Conservation (phyloP, 1,284 basidiomycete genomes). For the Marasmius sp. region DNA sequence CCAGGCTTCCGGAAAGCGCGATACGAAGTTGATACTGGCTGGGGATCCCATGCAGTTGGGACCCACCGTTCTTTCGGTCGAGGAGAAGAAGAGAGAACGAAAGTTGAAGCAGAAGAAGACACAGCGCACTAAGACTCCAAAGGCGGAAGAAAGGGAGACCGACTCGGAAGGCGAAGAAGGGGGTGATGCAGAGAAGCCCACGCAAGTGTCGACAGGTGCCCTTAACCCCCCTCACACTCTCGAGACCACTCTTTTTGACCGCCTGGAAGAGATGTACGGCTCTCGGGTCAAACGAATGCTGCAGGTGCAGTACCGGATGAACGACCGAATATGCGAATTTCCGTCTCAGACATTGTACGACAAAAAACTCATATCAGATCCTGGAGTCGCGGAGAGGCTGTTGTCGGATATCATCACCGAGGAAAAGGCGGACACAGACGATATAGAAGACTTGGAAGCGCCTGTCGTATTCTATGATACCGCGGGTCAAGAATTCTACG, state of each 20-base stretch:
- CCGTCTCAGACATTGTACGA: constrained; percentile 85
- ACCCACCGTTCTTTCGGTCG: constrained; percentile 82
- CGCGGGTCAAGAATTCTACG: constrained; percentile 89
- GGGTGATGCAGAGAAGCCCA: not conserved
- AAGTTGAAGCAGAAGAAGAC: constrained; percentile 14
- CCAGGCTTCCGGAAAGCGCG: constrained; percentile 84
- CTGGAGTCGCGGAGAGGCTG: constrained; percentile 70
- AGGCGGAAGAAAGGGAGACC: not conserved
- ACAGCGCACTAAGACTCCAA: not conserved
- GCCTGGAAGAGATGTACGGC: constrained; percentile 87
- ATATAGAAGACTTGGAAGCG: constrained; percentile 68
- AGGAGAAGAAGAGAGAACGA: constrained; percentile 34
- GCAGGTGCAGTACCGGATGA: constrained; percentile 89
- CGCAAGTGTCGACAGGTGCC: constrained; percentile 12
- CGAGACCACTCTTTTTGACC: constrained; percentile 89
- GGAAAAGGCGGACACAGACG: constrained; percentile 44
- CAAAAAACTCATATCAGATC: constrained; percentile 69
- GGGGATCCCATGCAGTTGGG: constrained; percentile 92
- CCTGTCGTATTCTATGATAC: constrained; percentile 95
- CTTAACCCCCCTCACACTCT: constrained; percentile 73
- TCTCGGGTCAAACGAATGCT: constrained; percentile 84
- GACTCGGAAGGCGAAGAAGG: constrained; percentile 3
- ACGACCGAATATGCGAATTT: constrained; percentile 82
- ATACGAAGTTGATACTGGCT: constrained; percentile 78
- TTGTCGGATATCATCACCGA: constrained; percentile 53